Evolutionary conservation across 768 basidiomycete species (phyloP).

Genomic region (Epithele typhae): DNA sequence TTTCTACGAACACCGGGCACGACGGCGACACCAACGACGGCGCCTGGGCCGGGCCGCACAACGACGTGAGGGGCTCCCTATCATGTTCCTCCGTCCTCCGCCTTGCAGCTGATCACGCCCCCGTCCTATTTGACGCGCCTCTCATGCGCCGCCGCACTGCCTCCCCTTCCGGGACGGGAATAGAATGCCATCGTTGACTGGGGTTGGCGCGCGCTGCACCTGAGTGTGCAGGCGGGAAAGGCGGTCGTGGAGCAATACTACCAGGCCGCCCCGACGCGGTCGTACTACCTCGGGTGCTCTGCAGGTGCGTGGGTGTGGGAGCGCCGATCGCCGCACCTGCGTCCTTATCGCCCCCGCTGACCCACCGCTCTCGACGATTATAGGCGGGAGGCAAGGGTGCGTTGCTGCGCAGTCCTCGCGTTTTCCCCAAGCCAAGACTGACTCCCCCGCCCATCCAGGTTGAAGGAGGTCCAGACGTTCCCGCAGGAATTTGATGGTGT

Average conservation of each 20-base stretch:
- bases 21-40: slow-evolving; percentile 9
- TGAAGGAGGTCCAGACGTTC: slow-evolving; percentile 23
- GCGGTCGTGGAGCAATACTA: slow-evolving; percentile 26
- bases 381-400: slow-evolving; percentile 27
- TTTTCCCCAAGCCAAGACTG: background rate
- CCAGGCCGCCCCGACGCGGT: slow-evolving; percentile 14
- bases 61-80: slow-evolving; percentile 16
- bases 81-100: no score
- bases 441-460: slow-evolving; percentile 3
- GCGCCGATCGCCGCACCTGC: no score
- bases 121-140: no score
- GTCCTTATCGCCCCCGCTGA: no score
- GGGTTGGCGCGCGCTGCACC: slow-evolving; percentile 25
- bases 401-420: background rate
- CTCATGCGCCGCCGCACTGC: no score
- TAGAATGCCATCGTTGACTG: slow-evolving; percentile 28
- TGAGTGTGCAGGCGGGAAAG: slow-evolving; percentile 24
- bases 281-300: slow-evolving; percentile 29
- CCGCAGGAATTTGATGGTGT: slow-evolving; percentile 31
- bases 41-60: slow-evolving; percentile 20
- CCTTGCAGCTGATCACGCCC: no score
- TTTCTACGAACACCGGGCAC: slow-evolving; percentile 24
- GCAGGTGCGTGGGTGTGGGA: slow-evolving; percentile 14
- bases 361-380: background rate
- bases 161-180: background rate